A percentile compares a stretch with the other conserved stretches of the same genome.
These are phyloP conservation scores for Avicennia marina DNA, from an alignment of 257 asterid genomes.

Conservation along the genomic window DNA sequence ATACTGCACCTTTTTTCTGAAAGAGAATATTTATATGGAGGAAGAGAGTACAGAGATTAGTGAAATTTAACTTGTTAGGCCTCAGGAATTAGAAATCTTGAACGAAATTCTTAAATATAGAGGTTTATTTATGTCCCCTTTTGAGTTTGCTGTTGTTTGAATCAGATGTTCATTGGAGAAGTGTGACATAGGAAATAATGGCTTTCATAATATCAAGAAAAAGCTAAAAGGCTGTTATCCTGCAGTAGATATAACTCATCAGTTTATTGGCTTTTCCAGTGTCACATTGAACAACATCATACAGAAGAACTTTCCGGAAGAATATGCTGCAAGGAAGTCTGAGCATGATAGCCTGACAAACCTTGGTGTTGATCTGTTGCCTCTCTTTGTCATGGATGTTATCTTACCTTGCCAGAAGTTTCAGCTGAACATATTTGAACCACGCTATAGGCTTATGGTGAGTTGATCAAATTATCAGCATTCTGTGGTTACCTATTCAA, in stretches of 20 bases:
- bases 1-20: neutral
- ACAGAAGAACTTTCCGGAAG: conserved; percentile 86
- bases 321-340: conserved; percentile 75
- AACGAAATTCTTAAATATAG: too few relatives aligned
- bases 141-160: neutral
- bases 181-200: neutral
- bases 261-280: conserved; percentile 43
- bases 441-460: conserved; percentile 98
- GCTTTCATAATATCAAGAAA: neutral
- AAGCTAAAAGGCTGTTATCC: neutral
- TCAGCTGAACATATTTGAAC: conserved; percentile 94
- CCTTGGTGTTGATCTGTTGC: conserved; percentile 76
- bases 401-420: conserved; percentile 92
- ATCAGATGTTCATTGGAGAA: conserved; percentile 5
- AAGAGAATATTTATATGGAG: neutral
- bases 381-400: conserved; percentile 98
- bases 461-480: conserved; percentile 23
- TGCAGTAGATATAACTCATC: conserved; percentile 14
- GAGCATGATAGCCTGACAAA: conserved; percentile 68
- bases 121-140: too few relatives aligned
- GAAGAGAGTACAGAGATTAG: neutral
- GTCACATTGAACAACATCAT: conserved; percentile 92
- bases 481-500: conserved; percentile 3
- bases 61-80: neutral
- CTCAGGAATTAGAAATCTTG: too few relatives aligned